Evolutionary conservation across 257 asterid genomes (phyloP).

Genomic region (Solanum chiquidenum): DNA sequence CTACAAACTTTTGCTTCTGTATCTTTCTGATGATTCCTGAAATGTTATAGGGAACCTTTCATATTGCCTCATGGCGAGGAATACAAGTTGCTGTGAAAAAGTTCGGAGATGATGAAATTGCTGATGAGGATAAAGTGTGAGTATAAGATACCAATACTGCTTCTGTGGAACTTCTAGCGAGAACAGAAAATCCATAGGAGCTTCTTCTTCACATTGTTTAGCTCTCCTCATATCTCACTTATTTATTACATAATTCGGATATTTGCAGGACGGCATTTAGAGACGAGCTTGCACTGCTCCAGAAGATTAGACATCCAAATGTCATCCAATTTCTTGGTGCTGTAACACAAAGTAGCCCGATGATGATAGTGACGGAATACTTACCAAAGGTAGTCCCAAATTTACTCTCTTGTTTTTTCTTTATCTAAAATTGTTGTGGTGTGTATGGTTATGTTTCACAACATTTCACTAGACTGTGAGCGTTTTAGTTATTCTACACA

Average conservation of each 20-base stretch:
- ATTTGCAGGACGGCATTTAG: constrained; percentile 64
- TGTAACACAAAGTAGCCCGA: constrained; percentile 92
- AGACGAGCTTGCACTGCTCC: constrained; percentile 88
- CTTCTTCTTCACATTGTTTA: neutral
- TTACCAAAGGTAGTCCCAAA: constrained; percentile 61
- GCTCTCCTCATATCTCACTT: neutral
- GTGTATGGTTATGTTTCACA: neutral
- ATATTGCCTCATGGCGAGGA: constrained; percentile 83
- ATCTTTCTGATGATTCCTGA: neutral
- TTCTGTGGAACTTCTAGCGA: neutral
- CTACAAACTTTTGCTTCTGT: neutral
- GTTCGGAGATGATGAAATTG: constrained; percentile 61
- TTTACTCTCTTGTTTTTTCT: neutral
- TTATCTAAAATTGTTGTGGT: neutral
- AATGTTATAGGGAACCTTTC: constrained; percentile 61
- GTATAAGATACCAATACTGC: constrained; percentile 16
- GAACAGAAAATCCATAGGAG: neutral
- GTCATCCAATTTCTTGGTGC: constrained; percentile 98
- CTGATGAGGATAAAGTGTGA: constrained; percentile 84
- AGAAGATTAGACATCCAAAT: constrained; percentile 91
- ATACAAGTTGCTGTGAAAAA: constrained; percentile 83
- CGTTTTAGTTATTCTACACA: neutral
- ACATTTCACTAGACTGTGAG: neutral
- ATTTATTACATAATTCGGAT: neutral
- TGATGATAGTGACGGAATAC: constrained; percentile 98